A percentile compares a stretch with the other conserved stretches of the same genome.
Conservation (phyloP, 2,329 filamentous ascomycete species). For the Aspergillus candidus region DNA sequence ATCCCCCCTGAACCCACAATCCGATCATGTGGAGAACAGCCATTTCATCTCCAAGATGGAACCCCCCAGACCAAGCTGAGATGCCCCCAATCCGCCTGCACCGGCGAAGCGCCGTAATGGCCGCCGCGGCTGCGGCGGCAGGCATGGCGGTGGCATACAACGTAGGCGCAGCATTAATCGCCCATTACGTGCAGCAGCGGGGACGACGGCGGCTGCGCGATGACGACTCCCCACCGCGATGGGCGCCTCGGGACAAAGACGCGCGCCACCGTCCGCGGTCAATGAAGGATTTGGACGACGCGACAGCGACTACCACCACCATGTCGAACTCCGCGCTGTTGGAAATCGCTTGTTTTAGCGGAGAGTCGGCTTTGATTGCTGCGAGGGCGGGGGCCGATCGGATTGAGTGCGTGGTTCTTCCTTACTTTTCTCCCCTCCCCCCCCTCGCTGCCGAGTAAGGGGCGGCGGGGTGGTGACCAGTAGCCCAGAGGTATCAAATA, state of each 20-base stretch:
- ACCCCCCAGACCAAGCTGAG: no score
- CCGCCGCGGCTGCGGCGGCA: no score
- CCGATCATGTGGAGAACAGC: no score
- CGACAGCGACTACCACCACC: no score
- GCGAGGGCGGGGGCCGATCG: constrained; percentile 41
- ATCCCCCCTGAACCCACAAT: no score
- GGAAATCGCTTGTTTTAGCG: constrained; percentile 48
- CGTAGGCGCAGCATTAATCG: constrained; percentile 23
- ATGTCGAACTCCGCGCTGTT: constrained; percentile 3
- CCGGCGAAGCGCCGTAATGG: no score
- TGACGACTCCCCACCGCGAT: neutral
- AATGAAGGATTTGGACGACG: no score
- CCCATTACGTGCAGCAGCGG: neutral
- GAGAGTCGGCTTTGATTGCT: constrained; percentile 40
- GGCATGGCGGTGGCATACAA: constrained; percentile 1
- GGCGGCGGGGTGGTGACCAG: neutral
- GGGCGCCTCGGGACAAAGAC: no score
- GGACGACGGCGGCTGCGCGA: no score
- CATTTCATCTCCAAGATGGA: no score
- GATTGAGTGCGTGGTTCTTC: constrained; percentile 40
- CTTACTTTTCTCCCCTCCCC: constrained; percentile 33
- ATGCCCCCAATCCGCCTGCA: no score
- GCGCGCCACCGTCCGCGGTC: no score
- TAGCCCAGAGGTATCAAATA: neutral
- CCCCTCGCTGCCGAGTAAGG: constrained; percentile 35